Evolutionary conservation across 2,329 filamentous ascomycete genomes (phyloP).

Genomic region (Byssochlamys sp.): DNA sequence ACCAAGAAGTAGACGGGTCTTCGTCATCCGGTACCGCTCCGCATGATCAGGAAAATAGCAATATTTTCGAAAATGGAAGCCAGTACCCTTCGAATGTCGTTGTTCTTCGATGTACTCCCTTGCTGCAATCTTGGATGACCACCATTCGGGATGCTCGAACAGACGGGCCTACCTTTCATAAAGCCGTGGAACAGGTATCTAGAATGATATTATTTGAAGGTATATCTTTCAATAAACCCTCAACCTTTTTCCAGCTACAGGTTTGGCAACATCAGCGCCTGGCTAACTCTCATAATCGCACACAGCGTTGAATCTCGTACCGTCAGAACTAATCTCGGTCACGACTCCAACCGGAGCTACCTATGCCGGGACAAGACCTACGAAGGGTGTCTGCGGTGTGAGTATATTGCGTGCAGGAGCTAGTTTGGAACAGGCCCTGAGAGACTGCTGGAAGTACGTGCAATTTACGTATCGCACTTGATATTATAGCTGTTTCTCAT

Average conservation of each 20-base stretch:
- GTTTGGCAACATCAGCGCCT: neutral
- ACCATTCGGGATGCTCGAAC: neutral
- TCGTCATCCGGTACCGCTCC: neutral
- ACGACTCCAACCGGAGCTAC: conserved; percentile 8
- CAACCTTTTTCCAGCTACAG: no score
- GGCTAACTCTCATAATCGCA: neutral
- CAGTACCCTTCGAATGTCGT: neutral
- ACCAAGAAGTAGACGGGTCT: neutral
- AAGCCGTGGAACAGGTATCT: neutral
- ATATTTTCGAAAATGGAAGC: neutral
- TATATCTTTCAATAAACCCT: neutral
- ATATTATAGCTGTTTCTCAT: neutral
- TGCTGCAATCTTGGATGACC: neutral
- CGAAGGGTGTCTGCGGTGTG: conserved; percentile 18
- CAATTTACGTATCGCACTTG: neutral
- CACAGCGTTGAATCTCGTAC: conserved; percentile 11
- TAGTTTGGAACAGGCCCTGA: conserved; percentile 22
- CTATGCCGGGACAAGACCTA: conserved; percentile 8
- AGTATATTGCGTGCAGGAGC: conserved; percentile 25
- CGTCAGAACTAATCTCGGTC: conserved; percentile 5
- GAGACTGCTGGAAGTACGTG: conserved; percentile 17
- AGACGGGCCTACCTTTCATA: neutral
- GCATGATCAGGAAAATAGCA: neutral
- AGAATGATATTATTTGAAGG: neutral
- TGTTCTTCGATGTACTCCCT: neutral